Evolutionary conservation across 805 yeast species (phyloP).

Genomic region (Cyberlindnera saturnus): DNA sequence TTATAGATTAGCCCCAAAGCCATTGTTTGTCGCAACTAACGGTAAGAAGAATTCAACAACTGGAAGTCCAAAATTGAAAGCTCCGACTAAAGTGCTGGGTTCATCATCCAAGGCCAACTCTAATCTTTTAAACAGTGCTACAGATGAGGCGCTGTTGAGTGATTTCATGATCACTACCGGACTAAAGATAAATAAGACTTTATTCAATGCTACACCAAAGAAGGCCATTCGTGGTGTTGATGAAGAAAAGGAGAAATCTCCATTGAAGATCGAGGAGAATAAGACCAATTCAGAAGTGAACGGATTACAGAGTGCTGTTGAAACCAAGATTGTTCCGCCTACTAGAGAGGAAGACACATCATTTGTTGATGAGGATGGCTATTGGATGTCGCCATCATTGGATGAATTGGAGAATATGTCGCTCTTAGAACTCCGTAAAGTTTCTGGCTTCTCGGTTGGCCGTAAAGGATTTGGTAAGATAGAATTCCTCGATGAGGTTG

Average conservation of each 20-base stretch:
- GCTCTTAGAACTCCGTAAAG: conserved; percentile 56
- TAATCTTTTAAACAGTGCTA: conserved; percentile 36
- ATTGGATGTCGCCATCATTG: conserved; percentile 80
- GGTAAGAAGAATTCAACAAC: not conserved
- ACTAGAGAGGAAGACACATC: conserved; percentile 8
- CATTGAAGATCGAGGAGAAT: conserved; percentile 1
- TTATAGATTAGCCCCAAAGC: conserved; percentile 60
- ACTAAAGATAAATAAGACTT: conserved; percentile 4
- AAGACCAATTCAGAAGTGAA: not conserved
- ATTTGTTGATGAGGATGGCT: conserved; percentile 54
- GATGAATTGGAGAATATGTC: conserved; percentile 55
- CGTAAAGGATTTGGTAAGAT: conserved; percentile 67
- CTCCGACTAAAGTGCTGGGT: not conserved
- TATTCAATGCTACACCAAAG: conserved; percentile 7
- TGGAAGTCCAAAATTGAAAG: not conserved
- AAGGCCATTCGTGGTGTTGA: conserved; percentile 1
- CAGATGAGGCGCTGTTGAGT: conserved; percentile 63
- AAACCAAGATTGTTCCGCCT: not conserved
- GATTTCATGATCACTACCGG: conserved; percentile 8
- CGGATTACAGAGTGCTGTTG: conserved; percentile 2
- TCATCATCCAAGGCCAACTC: conserved; percentile 3
- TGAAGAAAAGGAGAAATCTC: not conserved
- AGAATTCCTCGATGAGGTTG: conserved; percentile 77
- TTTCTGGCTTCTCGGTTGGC: conserved; percentile 68
- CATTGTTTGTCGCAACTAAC: conserved; percentile 35